Evolutionary conservation across 805 yeast genomes (phyloP), one percentile per base, ranked within the genome.

Genomic region (Lipomyces spencermartinsiae): DNA sequence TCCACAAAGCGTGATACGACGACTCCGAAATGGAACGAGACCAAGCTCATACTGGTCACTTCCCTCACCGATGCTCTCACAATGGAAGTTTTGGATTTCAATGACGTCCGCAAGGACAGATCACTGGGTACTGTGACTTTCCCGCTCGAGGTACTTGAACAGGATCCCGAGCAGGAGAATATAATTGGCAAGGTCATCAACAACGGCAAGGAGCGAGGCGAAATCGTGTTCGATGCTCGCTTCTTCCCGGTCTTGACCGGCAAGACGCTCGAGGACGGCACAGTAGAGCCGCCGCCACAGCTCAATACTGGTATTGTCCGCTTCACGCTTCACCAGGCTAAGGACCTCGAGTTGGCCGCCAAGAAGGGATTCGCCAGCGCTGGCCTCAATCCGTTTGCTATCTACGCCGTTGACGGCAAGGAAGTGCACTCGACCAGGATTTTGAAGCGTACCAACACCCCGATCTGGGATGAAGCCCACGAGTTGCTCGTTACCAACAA

Each of bases 301-400:
- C 86, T 92, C 77, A 94, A 94, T 80, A 92, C 98, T 16, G 99
- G 99, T 84, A 88, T 96, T 74, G 87, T 89, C 25, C 84, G 88
- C 74, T 80, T 94, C 73, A 89, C 88, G 68, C 79, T 91, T 59
- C 76, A 81, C 37, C 90, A 87, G 73, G 89, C 90, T 33, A 86
- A 92, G 80, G 86, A 80, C 57, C 75, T 82, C 16, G 85, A 82
- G 67, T 77, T 80, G 54, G 73, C 75, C 29, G 71, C 76, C 62
- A 74, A 79, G 33, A 66, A 64, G 56, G 64, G 67, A 19, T 58
- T 59, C 16, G 72, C 78, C 56, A 86, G 84, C 35, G 87, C 86
- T 33, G 86, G 87, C 65, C 81, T 85, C 7, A 80, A 91, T 4
- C 82, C 93, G 0, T 91, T 83, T 78, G 92, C 89, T 49, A 97